Evolutionary conservation across 257 asterid species (phyloP).

Genomic region (Fraxinus anomala): DNA sequence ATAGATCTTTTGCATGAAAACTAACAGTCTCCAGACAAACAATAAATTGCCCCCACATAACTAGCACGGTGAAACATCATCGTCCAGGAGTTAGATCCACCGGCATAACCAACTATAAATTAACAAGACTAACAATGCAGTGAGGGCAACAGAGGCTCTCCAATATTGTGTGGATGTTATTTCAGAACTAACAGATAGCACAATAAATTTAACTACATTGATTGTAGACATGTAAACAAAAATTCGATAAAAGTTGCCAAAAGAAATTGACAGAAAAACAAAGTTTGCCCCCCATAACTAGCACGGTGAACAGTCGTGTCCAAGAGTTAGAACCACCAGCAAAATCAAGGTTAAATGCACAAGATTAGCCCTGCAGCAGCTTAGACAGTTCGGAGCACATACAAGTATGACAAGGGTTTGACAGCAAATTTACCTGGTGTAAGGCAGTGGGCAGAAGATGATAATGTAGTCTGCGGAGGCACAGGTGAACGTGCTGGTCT

Average conservation of each 20-base stretch:
- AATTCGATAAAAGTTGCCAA: neutral
- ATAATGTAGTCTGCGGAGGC: slow-evolving; percentile 78
- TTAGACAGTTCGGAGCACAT: neutral
- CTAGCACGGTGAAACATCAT: neutral
- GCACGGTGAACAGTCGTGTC: neutral
- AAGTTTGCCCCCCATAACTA: neutral
- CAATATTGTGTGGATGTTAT: neutral
- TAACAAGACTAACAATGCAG: neutral
- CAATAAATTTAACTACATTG: too few relatives aligned
- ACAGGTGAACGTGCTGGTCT: slow-evolving; percentile 95
- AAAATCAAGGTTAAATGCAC: neutral
- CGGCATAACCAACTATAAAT: neutral
- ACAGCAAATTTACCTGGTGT: slow-evolving; percentile 63
- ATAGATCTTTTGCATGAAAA: neutral
- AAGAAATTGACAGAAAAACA: neutral
- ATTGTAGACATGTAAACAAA: too few relatives aligned
- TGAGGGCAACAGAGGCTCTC: too few relatives aligned
- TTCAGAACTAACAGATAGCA: neutral
- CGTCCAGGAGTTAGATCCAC: neutral
- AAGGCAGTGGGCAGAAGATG: slow-evolving; percentile 89
- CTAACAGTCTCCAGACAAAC: neutral
- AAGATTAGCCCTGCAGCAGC: neutral
- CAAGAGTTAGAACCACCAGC: neutral
- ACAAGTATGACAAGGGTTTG: neutral
- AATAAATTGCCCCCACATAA: neutral